Evolutionary conservation across 164 flowering plant species (phyloP).

Genomic region (Vitis rotundifolia): DNA sequence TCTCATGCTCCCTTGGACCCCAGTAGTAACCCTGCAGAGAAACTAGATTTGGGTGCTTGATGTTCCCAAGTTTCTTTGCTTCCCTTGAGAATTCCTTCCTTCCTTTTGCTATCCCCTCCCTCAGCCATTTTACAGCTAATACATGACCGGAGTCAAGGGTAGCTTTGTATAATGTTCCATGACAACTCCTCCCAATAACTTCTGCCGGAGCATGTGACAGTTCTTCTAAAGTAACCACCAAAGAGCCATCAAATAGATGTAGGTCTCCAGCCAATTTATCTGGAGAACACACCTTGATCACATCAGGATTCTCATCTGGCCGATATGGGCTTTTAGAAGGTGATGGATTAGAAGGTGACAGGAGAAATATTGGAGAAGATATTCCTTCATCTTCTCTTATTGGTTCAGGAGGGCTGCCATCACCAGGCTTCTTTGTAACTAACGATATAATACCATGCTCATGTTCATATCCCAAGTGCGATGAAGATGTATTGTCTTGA

Average conservation of each 20-base stretch:
- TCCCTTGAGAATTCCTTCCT: conserved; percentile 74
- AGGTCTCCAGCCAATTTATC: conserved; percentile 70
- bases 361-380: conserved; percentile 38
- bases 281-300: conserved; percentile 50
- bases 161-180: conserved; percentile 73
- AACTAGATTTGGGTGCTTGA: conserved; percentile 72
- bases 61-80: conserved; percentile 67
- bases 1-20: conserved; percentile 73
- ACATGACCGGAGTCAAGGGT: conserved; percentile 48
- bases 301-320: conserved; percentile 25
- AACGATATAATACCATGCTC: conserved; percentile 27
- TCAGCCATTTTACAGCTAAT: conserved; percentile 67
- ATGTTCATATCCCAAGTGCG: conserved; percentile 25
- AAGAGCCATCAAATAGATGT: conserved; percentile 57
- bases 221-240: conserved; percentile 57
- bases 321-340: conserved; percentile 25
- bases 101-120: conserved; percentile 64
- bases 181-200: conserved; percentile 70
- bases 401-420: conserved; percentile 18
- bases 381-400: conserved; percentile 25
- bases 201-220: conserved; percentile 85
- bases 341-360: conserved; percentile 42
- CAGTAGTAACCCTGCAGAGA: conserved; percentile 69
- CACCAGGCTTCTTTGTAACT: conserved; percentile 16
- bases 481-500: conserved; percentile 29